Evolutionary conservation across 768 basidiomycete genomes (phyloP), one percentile per base, ranked within the genome.

Genomic region (Boletellus ananas): DNA sequence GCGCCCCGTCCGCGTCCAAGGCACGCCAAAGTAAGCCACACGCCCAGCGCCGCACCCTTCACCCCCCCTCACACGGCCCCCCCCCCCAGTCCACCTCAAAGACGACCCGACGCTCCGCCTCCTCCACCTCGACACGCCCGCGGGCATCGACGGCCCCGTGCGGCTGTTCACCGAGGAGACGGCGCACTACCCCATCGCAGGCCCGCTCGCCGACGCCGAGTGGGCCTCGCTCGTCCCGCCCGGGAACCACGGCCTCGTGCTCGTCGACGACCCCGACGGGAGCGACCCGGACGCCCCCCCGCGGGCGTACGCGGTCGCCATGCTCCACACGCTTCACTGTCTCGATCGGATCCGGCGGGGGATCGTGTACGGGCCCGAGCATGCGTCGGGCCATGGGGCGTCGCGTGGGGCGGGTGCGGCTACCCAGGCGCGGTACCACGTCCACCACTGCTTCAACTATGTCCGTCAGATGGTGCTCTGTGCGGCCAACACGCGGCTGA

Each of bases 251-350:
- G 63, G 60, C 0, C 37, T 64, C n/a, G 43, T 64, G 8, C 29
- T 49, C 21, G 34, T 63, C 34, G 55, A 55, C 5, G 18, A 38
- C 18, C 45, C 50, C 4, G 46, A 55, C 5, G 18, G 20, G 1
- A 43, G 47, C 4, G 46, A 53, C 23, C 17, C 51, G 3, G 6
- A 14, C n/a, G n/a, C n/a, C 18, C 6, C 9, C 3, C 35, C 34
- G 2, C 61, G 63, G 14, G 65, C 72, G 2, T 73, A 67, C 52
- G 67, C 68, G 9, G 52, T 74, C 27, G 48, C 65, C 29, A 68
- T 75, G 58, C 65, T 76, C 34, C 74, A 76, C 58, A 66, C 70
- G 33, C 59, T 76, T 0, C 70, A 71, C 20, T 74, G 74, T 49
- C 60, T 75, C 54, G 58, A 74, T 37, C 54, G 73, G 16, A 42